phyloP scores from a whole-genome alignment of 2,329 filamentous ascomycete genomes.

The Pestalotiopsis sp. region DNA sequence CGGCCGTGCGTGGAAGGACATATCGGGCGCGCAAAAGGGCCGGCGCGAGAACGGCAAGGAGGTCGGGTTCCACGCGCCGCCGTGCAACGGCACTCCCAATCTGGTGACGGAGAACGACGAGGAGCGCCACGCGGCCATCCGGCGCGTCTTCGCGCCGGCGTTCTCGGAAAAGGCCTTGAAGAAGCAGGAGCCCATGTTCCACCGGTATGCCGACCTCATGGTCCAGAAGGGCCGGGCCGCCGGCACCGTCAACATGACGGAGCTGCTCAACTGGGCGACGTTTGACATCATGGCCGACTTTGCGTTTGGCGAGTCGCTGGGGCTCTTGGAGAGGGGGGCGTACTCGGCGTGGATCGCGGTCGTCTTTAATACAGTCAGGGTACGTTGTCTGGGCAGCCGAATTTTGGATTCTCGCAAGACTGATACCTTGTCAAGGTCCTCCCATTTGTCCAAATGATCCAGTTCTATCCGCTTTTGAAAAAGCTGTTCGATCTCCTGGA shows the following conservation, averaged over 20 bases:
- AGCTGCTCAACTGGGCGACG: slow-evolving; percentile 32
- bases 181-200: slow-evolving; percentile 37
- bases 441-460: slow-evolving; percentile 25
- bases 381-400: neutral
- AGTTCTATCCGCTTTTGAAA: slow-evolving; percentile 26
- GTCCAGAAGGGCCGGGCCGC: slow-evolving; percentile 27
- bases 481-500: slow-evolving; percentile 24
- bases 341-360: slow-evolving; percentile 22
- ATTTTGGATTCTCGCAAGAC: neutral
- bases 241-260: slow-evolving; percentile 14
- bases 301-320: slow-evolving; percentile 44
- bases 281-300: slow-evolving; percentile 44
- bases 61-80: slow-evolving; percentile 22
- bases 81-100: slow-evolving; percentile 4
- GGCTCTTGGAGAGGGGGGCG: slow-evolving; percentile 31
- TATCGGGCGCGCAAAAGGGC: slow-evolving; percentile 5
- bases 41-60: slow-evolving; percentile 29
- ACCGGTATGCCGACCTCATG: slow-evolving; percentile 29
- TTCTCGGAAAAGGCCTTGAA: slow-evolving; percentile 35
- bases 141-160: slow-evolving; percentile 29
- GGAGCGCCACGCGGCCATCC: slow-evolving; percentile 22
- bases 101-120: slow-evolving; percentile 21
- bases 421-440: slow-evolving; percentile 10
- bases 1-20: slow-evolving; percentile 17
- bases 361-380: slow-evolving; percentile 22